Percentiles rank a stretch among this genome's conserved stretches.
phyloP scores from a whole-genome alignment of 2,329 filamentous ascomycete genomes.

The Samsoniella hepiali region DNA sequence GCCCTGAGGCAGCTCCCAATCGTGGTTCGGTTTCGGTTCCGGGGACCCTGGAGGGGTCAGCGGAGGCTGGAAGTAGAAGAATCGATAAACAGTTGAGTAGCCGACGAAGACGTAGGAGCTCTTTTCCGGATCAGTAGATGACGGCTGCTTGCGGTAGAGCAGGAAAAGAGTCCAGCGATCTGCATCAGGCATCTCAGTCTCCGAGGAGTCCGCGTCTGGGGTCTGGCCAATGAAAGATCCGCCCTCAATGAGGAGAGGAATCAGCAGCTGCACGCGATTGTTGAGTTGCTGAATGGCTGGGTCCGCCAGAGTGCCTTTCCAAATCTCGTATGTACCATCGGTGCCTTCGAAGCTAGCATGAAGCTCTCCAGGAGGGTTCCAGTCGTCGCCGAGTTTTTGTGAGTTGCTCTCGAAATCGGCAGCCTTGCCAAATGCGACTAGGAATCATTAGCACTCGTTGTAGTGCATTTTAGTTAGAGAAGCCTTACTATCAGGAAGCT shows the following conservation, averaged over 20 bases:
- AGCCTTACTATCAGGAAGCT: conserved; percentile 62
- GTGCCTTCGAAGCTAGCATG: conserved; percentile 60
- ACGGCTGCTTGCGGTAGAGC: conserved; percentile 64
- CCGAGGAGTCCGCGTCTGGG: conserved; percentile 50
- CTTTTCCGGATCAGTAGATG: conserved; percentile 38
- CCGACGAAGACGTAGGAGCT: conserved; percentile 78
- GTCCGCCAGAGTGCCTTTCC: conserved; percentile 73
- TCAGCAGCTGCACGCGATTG: conserved; percentile 76
- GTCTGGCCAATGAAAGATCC: conserved; percentile 67
- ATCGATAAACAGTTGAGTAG: conserved; percentile 86
- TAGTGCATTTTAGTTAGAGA: background rate
- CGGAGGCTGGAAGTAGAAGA: conserved; percentile 61
- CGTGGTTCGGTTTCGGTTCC: conserved; percentile 24
- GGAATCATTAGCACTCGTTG: conserved; percentile 6
- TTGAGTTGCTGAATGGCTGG: conserved; percentile 67
- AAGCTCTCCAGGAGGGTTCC: conserved; percentile 73
- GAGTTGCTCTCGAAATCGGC: conserved; percentile 60
- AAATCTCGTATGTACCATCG: conserved; percentile 74
- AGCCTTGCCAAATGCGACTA: conserved; percentile 65
- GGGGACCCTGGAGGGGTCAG: conserved; percentile 41
- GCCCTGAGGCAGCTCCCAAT: conserved; percentile 44
- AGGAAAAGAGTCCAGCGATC: conserved; percentile 92
- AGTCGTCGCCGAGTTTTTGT: conserved; percentile 41
- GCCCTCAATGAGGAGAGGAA: conserved; percentile 88
- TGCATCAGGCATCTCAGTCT: conserved; percentile 66